Percentiles rank a stretch among this genome's conserved stretches.
Evolutionary conservation across 2,329 filamentous ascomycete species (phyloP).

Genomic region (Exserohilum turcica): DNA sequence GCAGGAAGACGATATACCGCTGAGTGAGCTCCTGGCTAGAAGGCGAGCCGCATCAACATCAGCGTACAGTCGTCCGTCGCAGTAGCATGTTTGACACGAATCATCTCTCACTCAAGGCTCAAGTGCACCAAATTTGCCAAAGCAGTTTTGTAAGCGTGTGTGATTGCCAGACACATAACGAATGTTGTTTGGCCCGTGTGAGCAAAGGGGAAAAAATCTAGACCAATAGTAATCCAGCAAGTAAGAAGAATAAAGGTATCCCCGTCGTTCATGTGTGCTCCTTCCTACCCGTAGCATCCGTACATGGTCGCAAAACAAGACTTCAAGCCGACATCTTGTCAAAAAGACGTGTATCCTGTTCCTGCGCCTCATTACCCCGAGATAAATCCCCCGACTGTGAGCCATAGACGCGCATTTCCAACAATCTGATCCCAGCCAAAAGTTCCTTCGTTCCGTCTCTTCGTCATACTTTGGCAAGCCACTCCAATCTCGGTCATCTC

Average conservation of each 20-base stretch:
- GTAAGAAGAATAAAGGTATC: constrained; percentile 18
- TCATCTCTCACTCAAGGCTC: background rate
- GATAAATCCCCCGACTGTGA: constrained; percentile 5
- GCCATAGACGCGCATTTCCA: constrained; percentile 8
- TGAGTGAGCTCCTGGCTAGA: constrained; percentile 65
- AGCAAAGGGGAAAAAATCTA: constrained; percentile 31
- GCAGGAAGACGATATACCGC: constrained; percentile 69
- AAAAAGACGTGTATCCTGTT: background rate
- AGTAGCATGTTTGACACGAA: background rate
- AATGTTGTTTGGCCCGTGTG: constrained; percentile 22
- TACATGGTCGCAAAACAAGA: constrained; percentile 6
- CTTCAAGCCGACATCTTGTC: background rate
- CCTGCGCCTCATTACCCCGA: constrained; percentile 4
- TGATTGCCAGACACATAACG: constrained; percentile 6
- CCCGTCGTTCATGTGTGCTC: constrained; percentile 10
- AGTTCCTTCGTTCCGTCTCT: constrained; percentile 1
- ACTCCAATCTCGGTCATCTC: constrained; percentile 23
- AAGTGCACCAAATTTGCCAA: background rate
- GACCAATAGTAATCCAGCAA: constrained; percentile 22
- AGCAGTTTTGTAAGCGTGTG: background rate
- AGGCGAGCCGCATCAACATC: constrained; percentile 18
- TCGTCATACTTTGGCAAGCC: background rate
- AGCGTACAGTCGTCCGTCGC: constrained; percentile 3
- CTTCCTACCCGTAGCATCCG: constrained; percentile 2
- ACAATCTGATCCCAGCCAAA: constrained; percentile 28